A percentile compares a stretch with the other conserved stretches of the same genome.
Evolutionary conservation across 2,329 filamentous ascomycete genomes (phyloP).

Genomic region (Venturia oleaginea): DNA sequence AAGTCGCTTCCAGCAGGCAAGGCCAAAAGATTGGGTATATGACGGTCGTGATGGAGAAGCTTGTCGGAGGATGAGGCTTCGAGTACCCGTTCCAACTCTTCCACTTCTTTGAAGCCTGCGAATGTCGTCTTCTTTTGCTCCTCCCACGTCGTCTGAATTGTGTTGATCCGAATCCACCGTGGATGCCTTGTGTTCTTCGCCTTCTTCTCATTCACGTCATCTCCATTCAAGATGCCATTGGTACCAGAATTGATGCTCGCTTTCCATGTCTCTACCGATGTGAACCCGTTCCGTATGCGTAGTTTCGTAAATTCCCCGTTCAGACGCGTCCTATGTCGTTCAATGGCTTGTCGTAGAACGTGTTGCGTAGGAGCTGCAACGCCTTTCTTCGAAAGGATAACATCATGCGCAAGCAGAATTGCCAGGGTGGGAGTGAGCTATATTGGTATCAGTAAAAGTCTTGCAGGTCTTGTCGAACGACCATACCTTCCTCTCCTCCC

Average conservation of each 20-base stretch:
- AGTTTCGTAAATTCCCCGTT: conserved; percentile 74
- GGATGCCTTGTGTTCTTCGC: conserved; percentile 51
- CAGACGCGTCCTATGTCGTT: conserved; percentile 73
- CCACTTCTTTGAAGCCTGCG: conserved; percentile 48
- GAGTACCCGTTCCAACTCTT: conserved; percentile 49
- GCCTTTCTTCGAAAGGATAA: conserved; percentile 70
- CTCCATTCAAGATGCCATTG: conserved; percentile 20
- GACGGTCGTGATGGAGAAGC: conserved; percentile 61
- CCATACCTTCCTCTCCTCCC: conserved; percentile 73
- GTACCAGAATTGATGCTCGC: conserved; percentile 42
- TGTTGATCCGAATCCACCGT: conserved; percentile 89
- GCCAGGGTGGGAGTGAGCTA: conserved; percentile 74
- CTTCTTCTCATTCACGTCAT: conserved; percentile 26
- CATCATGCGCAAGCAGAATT: conserved; percentile 76
- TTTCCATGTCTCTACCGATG: conserved; percentile 58
- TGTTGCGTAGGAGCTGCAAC: conserved; percentile 74
- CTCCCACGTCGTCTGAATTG: conserved; percentile 60
- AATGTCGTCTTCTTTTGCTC: conserved; percentile 71
- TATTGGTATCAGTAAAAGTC: conserved; percentile 12
- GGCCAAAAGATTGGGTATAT: conserved; percentile 78
- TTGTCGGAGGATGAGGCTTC: conserved; percentile 33
- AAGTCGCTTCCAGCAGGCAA: conserved; percentile 64
- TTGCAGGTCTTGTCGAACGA: neutral
- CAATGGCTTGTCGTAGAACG: conserved; percentile 64
- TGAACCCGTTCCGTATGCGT: conserved; percentile 61